Evolutionary conservation across 2,329 filamentous ascomycete genomes (phyloP).

Genomic region (Pseudocercospora vitis): DNA sequence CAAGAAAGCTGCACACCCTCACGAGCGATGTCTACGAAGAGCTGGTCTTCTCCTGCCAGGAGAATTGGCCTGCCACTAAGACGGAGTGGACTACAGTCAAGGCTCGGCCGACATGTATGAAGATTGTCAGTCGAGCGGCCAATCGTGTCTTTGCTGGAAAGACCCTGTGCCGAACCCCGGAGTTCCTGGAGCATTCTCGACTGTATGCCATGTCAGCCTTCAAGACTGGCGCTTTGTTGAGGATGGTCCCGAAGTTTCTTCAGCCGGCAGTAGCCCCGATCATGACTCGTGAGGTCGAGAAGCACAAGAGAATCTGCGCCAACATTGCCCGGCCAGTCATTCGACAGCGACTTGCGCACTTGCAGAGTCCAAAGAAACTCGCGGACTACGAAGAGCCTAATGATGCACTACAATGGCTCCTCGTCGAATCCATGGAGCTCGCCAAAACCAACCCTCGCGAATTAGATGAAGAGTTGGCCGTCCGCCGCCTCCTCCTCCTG

Average conservation of each 20-base stretch:
- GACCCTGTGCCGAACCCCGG: conserved; percentile 23
- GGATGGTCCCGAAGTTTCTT: conserved; percentile 19
- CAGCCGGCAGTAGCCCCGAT: conserved; percentile 23
- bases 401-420: conserved; percentile 29
- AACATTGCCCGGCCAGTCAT: conserved; percentile 22
- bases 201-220: conserved; percentile 25
- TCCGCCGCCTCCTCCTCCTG: conserved; percentile 25
- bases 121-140: conserved; percentile 27
- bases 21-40: conserved; percentile 28
- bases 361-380: conserved; percentile 10
- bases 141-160: conserved; percentile 29
- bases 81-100: conserved; percentile 19
- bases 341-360: conserved; percentile 15
- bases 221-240: conserved; percentile 23
- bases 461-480: conserved; percentile 21
- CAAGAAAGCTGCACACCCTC: conserved; percentile 26
- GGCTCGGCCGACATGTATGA: conserved; percentile 24
- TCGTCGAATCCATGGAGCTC: conserved; percentile 22
- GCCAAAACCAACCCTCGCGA: conserved; percentile 19
- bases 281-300: conserved; percentile 13
- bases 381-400: conserved; percentile 15
- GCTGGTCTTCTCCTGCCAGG: conserved; percentile 19
- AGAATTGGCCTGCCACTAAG: conserved; percentile 18
- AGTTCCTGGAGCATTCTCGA: conserved; percentile 25
- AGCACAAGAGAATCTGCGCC: conserved; percentile 19